Evolutionary conservation across 1,139 yeast species (phyloP).

Genomic region (Geotrichum australiense): DNA sequence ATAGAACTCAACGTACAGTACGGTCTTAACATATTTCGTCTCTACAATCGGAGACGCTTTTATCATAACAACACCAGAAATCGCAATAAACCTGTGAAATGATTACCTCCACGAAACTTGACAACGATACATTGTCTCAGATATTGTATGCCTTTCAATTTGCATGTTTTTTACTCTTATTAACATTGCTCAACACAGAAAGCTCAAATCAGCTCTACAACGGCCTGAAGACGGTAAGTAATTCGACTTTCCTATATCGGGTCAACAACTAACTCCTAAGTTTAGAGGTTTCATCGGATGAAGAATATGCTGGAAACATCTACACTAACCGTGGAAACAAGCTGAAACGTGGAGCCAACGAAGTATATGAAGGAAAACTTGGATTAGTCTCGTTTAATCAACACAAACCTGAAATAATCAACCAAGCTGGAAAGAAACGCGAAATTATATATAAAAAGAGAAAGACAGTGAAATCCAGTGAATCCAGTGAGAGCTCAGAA

Average conservation of each 20-base stretch:
- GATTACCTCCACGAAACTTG: not conserved
- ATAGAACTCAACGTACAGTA: no score
- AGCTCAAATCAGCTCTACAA: conserved; percentile 13
- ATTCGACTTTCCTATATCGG: no score
- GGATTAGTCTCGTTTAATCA: conserved; percentile 33
- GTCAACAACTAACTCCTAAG: no score
- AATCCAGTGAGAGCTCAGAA: conserved; percentile 25
- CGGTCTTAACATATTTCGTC: no score
- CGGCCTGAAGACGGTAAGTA: conserved; percentile 13
- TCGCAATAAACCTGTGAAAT: no score
- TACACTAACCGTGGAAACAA: conserved; percentile 55
- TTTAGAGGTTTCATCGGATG: conserved; percentile 21
- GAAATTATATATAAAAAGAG: conserved; percentile 33
- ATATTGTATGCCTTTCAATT: not conserved
- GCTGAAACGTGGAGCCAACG: conserved; percentile 43
- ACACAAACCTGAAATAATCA: conserved; percentile 30
- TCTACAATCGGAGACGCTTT: no score
- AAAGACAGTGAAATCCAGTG: conserved; percentile 19
- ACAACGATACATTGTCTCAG: conserved; percentile 1
- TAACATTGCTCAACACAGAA: conserved; percentile 4
- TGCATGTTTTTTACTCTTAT: not conserved
- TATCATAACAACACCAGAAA: no score
- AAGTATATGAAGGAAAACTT: conserved; percentile 36
- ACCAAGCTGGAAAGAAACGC: conserved; percentile 31
- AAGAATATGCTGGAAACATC: conserved; percentile 22